These are phyloP conservation scores for Xylariaceae sp. DNA, from an alignment of 2,329 filamentous ascomycete genomes.

Conservation along the genomic window DNA sequence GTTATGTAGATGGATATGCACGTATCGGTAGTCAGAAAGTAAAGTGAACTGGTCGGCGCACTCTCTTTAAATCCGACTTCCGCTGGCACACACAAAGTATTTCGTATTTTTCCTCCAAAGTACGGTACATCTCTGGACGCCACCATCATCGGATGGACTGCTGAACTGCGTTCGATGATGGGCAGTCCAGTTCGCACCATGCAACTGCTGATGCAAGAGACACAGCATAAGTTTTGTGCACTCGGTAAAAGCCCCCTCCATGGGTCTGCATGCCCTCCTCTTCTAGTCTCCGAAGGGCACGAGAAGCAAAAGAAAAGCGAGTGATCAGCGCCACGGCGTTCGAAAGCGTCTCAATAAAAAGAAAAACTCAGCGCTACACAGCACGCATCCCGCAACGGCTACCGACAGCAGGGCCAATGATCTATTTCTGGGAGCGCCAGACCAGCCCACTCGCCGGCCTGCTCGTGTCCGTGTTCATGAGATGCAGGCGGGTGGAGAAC, in stretches of 20 bases:
- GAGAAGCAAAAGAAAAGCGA: background rate
- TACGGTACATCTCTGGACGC: too few relatives aligned
- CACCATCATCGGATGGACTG: too few relatives aligned
- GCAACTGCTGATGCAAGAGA: background rate
- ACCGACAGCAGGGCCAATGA: background rate
- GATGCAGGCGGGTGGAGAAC: background rate
- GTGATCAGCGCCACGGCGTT: background rate
- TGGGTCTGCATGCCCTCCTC: background rate
- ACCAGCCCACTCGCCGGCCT: background rate
- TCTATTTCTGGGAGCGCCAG: slow-evolving; percentile 1
- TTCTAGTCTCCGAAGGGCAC: background rate
- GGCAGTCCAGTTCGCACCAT: slow-evolving; percentile 2
- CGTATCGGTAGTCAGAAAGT: too few relatives aligned
- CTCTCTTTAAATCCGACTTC: too few relatives aligned
- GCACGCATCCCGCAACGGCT: background rate
- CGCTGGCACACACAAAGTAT: too few relatives aligned
- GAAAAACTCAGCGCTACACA: background rate
- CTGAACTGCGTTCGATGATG: slow-evolving; percentile 1
- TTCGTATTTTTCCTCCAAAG: too few relatives aligned
- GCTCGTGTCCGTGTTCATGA: background rate
- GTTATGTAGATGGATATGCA: too few relatives aligned
- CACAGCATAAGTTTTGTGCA: background rate
- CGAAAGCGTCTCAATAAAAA: background rate
- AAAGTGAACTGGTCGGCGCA: too few relatives aligned
- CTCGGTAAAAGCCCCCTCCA: background rate